phyloP scores from a whole-genome alignment of 2,329 filamentous ascomycete species.

The Colletotrichum sublineola region DNA sequence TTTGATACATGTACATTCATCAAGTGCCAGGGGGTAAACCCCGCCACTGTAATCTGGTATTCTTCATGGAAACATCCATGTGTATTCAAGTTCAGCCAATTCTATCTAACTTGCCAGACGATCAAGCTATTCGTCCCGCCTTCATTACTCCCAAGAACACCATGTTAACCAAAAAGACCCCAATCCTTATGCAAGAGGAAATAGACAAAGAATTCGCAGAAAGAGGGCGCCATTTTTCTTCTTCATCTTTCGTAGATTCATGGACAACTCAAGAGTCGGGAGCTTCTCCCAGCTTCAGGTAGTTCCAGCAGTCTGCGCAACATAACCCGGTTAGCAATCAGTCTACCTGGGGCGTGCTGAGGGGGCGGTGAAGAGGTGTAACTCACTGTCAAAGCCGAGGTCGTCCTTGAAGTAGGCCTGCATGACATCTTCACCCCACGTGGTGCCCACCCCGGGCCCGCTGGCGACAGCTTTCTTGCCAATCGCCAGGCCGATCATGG shows the following conservation, averaged over 20 bases:
- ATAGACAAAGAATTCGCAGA: background rate
- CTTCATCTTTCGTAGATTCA: background rate
- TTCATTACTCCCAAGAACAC: slow-evolving; percentile 35
- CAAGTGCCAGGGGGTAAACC: background rate
- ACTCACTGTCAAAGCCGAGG: slow-evolving; percentile 73
- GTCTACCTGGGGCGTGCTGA: background rate
- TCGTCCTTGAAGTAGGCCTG: slow-evolving; percentile 76
- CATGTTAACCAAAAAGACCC: slow-evolving; percentile 7
- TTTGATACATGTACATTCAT: background rate
- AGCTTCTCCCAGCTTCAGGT: slow-evolving; percentile 58
- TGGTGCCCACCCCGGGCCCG: slow-evolving; percentile 67
- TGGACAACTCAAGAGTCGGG: slow-evolving; percentile 11
- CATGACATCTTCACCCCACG: slow-evolving; percentile 73
- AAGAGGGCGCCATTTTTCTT: background rate
- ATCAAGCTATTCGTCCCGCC: slow-evolving; percentile 16
- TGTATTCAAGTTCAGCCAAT: slow-evolving; percentile 28
- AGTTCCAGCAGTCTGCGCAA: slow-evolving; percentile 67
- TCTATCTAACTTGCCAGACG: slow-evolving; percentile 16
- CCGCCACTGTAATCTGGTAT: background rate
- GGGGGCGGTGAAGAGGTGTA: background rate
- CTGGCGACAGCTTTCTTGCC: slow-evolving; percentile 78
- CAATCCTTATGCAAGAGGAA: background rate
- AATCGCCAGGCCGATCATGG: slow-evolving; percentile 79
- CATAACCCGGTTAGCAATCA: slow-evolving; percentile 40
- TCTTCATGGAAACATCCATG: slow-evolving; percentile 10